Conservation (phyloP, 306 rosid genomes). For the Malus sieversii region DNA sequence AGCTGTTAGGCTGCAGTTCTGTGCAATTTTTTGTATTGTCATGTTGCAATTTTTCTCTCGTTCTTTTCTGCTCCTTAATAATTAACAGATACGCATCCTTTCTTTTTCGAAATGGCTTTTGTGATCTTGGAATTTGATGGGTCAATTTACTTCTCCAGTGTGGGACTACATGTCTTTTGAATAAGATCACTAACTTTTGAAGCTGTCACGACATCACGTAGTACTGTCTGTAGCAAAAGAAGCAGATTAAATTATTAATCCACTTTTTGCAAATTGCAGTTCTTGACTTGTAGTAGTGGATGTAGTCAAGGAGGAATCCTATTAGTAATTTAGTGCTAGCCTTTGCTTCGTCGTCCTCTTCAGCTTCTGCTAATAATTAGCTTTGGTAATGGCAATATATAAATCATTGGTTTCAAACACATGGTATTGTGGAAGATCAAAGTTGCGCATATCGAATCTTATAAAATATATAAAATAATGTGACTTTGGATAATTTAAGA, state of each 20-base stretch:
- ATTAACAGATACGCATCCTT: no score
- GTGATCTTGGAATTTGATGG: not conserved
- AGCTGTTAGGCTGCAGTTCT: no score
- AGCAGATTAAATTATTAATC: not conserved
- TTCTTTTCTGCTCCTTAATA: no score
- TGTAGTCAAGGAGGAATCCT: not conserved
- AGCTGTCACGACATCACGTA: not conserved
- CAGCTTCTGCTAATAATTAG: not conserved
- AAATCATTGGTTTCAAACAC: not conserved
- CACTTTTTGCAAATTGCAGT: no score
- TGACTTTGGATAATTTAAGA: constrained; percentile 2
- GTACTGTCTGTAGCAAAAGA: no score
- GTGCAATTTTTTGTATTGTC: no score
- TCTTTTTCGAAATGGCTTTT: not conserved
- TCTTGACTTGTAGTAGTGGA: not conserved
- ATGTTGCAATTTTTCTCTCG: no score
- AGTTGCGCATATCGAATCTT: not conserved
- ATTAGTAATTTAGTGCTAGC: not conserved
- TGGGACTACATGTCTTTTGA: not conserved
- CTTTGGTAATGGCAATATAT: not conserved
- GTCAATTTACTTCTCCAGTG: not conserved
- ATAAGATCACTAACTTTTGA: not conserved
- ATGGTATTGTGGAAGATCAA: constrained; percentile 8
- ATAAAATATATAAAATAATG: not conserved
- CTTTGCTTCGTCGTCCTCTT: not conserved